Percentiles rank a stretch among this genome's conserved stretches.
Evolutionary conservation across 441 rosid genomes (phyloP).

Genomic region (Gossypium aridum): DNA sequence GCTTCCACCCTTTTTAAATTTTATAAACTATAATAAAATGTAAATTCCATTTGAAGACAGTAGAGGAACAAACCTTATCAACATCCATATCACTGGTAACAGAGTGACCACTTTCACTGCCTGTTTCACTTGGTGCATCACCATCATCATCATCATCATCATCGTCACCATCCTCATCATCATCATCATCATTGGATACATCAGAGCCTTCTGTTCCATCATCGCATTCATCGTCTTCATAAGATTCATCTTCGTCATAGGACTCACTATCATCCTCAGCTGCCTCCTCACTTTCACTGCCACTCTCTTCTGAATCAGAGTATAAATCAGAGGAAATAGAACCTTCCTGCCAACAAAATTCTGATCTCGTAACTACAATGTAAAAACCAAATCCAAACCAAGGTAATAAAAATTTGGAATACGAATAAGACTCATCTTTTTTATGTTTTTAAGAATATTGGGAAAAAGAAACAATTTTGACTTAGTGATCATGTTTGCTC

Average conservation of each 20-base stretch:
- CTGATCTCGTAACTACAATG: constrained; percentile 21
- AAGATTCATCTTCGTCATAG: constrained; percentile 75
- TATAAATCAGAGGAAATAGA: constrained; percentile 68
- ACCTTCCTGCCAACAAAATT: constrained; percentile 63
- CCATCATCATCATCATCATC: constrained; percentile 53
- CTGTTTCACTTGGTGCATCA: constrained; percentile 41
- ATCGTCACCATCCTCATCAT: constrained; percentile 55
- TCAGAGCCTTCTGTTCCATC: constrained; percentile 40
- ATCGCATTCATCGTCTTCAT: constrained; percentile 53
- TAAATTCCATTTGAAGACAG: constrained; percentile 3
- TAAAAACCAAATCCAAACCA: constrained; percentile 10
- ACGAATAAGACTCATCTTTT: neutral
- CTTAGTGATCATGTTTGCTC: neutral
- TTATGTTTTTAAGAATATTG: neutral
- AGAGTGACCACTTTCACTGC: constrained; percentile 39
- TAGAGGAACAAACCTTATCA: constrained; percentile 38
- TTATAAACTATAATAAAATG: neutral
- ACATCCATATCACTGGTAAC: constrained; percentile 28
- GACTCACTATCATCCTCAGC: constrained; percentile 74
- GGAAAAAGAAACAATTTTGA: neutral
- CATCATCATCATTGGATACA: constrained; percentile 54
- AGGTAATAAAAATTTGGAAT: neutral
- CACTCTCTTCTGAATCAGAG: constrained; percentile 78
- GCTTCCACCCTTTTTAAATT: neutral
- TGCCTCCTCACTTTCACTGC: constrained; percentile 77